Evolutionary conservation across 345 rosid genomes (phyloP).

Genomic region (Moringa oleifera): DNA sequence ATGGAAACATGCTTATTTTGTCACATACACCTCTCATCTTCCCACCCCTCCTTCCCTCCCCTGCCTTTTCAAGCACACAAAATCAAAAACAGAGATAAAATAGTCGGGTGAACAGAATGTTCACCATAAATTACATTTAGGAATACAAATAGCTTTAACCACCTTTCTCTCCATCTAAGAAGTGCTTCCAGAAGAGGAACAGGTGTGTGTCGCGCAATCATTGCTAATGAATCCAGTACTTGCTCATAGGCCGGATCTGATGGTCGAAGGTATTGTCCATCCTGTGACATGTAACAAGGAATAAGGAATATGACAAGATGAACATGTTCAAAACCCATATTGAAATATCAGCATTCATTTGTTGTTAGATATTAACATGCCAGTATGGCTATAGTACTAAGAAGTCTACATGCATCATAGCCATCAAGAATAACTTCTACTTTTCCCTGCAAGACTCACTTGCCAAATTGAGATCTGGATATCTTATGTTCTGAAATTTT

Average conservation of each 20-base stretch:
- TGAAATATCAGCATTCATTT: background rate
- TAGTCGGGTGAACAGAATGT: background rate
- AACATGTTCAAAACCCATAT: slow-evolving; percentile 15
- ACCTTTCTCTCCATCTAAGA: slow-evolving; percentile 93
- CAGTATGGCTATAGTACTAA: too few species aligned
- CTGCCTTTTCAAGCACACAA: too few species aligned
- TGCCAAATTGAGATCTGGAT: too few species aligned
- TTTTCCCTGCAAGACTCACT: too few species aligned
- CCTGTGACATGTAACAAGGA: slow-evolving; percentile 35
- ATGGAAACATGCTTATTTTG: background rate
- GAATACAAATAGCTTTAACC: background rate
- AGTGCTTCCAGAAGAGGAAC: slow-evolving; percentile 96
- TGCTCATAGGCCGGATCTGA: slow-evolving; percentile 98
- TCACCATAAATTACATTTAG: background rate
- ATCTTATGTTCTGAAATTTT: too few species aligned
- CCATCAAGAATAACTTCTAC: too few species aligned
- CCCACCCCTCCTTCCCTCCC: background rate
- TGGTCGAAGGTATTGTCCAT: slow-evolving; percentile 97
- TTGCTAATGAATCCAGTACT: slow-evolving; percentile 94
- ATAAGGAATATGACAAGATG: slow-evolving; percentile 3
- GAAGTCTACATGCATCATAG: background rate
- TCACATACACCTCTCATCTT: background rate
- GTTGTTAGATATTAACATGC: background rate
- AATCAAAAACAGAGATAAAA: too few species aligned
- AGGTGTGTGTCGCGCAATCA: slow-evolving; percentile 96